Evolutionary conservation across 2,329 filamentous ascomycete species (phyloP), one percentile per base, ranked within the genome.

Genomic region (Cryoendolithus antarcticus): DNA sequence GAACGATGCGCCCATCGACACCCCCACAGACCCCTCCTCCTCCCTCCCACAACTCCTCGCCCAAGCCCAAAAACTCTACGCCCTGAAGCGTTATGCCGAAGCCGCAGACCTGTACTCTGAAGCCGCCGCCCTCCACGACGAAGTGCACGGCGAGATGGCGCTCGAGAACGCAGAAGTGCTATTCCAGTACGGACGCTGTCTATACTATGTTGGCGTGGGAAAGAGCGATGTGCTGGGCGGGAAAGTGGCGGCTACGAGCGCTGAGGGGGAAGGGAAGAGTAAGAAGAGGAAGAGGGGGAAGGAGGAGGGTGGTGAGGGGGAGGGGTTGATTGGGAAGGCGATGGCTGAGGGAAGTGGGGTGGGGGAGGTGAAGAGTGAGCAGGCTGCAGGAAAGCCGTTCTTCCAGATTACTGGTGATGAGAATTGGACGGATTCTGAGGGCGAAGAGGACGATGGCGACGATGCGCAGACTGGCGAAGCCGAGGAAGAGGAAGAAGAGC

Each of bases 321-420:
- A 63, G 39, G 43, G 45, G 4, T 39, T 51, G 4, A 49, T 55
- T 15, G 45, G 45, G 10, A 51, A 58, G 32, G 55, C 52, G 33
- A 44, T 57, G 37, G 55, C 39, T 52, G 47, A 12, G 56, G 53
- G 9, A 55, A 61, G 42, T 67, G 42, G 2, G 53, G 51, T 4
- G 62, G 65, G 0, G 67, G 68, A 35, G 60, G 64, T 36, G 65
- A 66, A n/a, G 64, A 64, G 12, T 63, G 62, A 34, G 57, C 59
- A 43, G 36, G 59, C 68, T 27, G 65, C 61, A 4, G 82, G 80
- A 60, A 89, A 88, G 59, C 77, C 84, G 0, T 75, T 85, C 46
- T 95, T 98, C 61, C 84, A 93, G 52, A 93, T 98, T 57, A 82
- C 78, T 4, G 91, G 91, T 41, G 89, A 96, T 56, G 89, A 95